Evolutionary conservation across 1,284 basidiomycete genomes (phyloP), one percentile per base, ranked within the genome.

Genomic region (Ustanciosporium gigantosporum): DNA sequence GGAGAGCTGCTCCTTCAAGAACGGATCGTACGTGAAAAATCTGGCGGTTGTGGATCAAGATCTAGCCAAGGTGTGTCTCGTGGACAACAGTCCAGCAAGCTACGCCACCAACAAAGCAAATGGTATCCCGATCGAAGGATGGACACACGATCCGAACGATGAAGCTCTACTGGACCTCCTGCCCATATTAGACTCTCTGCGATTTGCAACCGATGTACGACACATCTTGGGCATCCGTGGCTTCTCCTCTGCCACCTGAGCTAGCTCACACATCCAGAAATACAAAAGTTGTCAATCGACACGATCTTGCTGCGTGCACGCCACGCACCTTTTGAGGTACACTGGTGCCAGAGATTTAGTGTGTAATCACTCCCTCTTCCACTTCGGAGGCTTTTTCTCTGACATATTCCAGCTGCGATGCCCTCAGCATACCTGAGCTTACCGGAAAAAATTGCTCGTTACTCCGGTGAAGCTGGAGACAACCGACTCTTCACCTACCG

Each of bases 51-150:
- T 98, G 31, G 93, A 97, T 72, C 79, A 85, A 46, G 95, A 98
- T 80, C 84, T 98, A 41, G 84, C 88, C 16, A 84, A 88, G 46
- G 88, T 98, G 17, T 96, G 91, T 80, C 85, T 98, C 46, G 85
- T 98, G 70, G 94, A 98, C 80, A 98, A 98, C 78, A 94, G 91
- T 32, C 95, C 95, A 3, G 83, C 92, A 36, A 90, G 89, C 76
- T 98, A 98, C 79, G 87, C 83, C 51, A 85, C 90, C 68, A 92
- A 97, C 77, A 91, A 85, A 88, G 93, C 90, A 36, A 99, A 99
- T 79, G 94, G 93, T 36, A 91, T 99, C 68, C 95, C 94, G 25
- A 91, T 99, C 77, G 94, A 98, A 82, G 94, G 94, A 35, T 98
- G 94, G 94, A 96, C 92, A 16, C 88, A 92, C 59, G 95, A 99